Conservation (phyloP, 2,329 filamentous ascomycete species). For the Cryoendolithus antarcticus region DNA sequence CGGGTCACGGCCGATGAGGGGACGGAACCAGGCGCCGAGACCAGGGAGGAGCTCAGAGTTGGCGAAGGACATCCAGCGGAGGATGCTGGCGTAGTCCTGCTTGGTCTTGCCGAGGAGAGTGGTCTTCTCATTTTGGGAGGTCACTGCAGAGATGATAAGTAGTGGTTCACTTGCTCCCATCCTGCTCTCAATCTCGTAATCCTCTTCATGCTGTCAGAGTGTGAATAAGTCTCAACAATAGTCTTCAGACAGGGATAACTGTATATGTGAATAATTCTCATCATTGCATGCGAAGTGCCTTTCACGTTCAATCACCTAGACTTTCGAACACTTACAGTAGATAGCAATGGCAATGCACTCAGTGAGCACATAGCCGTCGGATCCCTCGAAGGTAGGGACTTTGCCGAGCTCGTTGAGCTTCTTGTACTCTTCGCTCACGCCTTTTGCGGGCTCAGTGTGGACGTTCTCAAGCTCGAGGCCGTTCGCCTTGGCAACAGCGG, state of each 20-base stretch:
- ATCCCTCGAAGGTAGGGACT: slow-evolving; percentile 83
- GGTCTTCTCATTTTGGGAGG: slow-evolving; percentile 99
- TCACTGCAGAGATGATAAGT: slow-evolving; percentile 48
- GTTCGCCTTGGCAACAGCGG: slow-evolving; percentile 95
- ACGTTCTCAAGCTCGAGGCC: slow-evolving; percentile 82
- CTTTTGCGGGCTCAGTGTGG: slow-evolving; percentile 53
- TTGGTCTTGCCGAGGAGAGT: slow-evolving; percentile 99
- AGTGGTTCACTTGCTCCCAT: slow-evolving; percentile 16
- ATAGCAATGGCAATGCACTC: slow-evolving; percentile 93
- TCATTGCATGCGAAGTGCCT: slow-evolving; percentile 43
- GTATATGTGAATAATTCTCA: slow-evolving; percentile 48
- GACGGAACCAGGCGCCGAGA: slow-evolving; percentile 72
- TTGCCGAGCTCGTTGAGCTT: slow-evolving; percentile 80
- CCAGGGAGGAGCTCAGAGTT: slow-evolving; percentile 71
- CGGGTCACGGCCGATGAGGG: slow-evolving; percentile 64
- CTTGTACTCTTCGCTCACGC: slow-evolving; percentile 62
- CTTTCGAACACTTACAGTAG: slow-evolving; percentile 63
- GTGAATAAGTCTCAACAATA: slow-evolving; percentile 79
- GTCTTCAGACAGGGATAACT: slow-evolving; percentile 99
- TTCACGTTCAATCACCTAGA: not conserved
- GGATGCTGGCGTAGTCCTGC: slow-evolving; percentile 97
- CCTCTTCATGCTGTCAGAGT: slow-evolving; percentile 49
- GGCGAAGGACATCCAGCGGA: slow-evolving; percentile 96
- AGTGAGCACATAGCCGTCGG: slow-evolving; percentile 78
- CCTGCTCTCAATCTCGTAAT: too few relatives aligned